Evolutionary conservation across 371 early-diverging fungal species (phyloP), one percentile per base, ranked within the genome.

Genomic region (Mucor velutinosus): DNA sequence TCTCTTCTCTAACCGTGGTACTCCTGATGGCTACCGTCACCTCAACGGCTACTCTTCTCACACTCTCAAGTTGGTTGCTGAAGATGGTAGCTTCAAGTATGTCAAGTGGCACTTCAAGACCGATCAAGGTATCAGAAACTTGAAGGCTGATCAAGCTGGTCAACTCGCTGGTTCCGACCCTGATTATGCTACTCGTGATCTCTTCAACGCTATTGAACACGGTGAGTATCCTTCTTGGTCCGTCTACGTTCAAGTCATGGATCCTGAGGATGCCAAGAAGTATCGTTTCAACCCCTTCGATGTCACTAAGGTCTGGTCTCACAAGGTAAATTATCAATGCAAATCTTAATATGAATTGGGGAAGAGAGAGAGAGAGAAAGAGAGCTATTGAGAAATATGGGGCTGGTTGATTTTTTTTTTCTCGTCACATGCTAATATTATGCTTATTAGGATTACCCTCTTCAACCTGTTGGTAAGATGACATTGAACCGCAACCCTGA

Each of bases 81-180:
- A 79, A 25, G 71, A 89, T 15, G 93, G 93, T 58, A 76, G 87
- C 64, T 83, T 83, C 77, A 81, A 81, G 64, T 91, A 89, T 59
- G 93, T 92, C 84, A 94, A 94, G 82, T 94, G 90, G 90, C 94
- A 95, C 82, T 94, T 90, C 82, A 91, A 90, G 79, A 87, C 94
- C 39, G 83, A 91, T 68, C 92, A 91, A 75, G 94, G 94, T 58
- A 86, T 91, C 81, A 88, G 91, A 83, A 90, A 87, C 81, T 75
- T 92, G 45, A 78, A 75, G 30, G 83, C 82, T 23, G 84, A 80
- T n/a, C 86, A 94, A 61, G 94, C 93, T 17, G 73, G 65, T 41
- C 71, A 83, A 41, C 70, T 92, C 27, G 87, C 86, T 53, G 84
- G 88, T 30, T 61, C 71, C 29, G 74, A 93, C 69, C 93, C 94